Evolutionary conservation across 1,139 yeast species (phyloP), one percentile per base, ranked within the genome.

Genomic region (Insectozyma bohioensis): DNA sequence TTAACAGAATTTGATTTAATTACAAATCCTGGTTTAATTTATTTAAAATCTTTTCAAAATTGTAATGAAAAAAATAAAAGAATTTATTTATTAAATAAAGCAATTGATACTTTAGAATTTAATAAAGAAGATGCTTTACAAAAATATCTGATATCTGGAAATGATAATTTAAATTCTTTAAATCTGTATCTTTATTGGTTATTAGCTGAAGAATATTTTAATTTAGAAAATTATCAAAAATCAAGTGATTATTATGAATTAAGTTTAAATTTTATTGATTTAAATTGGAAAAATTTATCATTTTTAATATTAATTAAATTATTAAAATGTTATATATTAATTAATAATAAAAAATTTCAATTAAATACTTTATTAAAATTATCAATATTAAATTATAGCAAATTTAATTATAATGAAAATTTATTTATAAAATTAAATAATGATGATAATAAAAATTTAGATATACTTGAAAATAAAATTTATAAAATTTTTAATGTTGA

Each of bases 141-240:
- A 14, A 23, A 21, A 17, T 20, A 25, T 6, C 37, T 34, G 30
- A 26, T 33, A 13, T 30, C 45, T 3, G 42, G 37, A 9, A 29
- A 31, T 21, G 40, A 34, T 13, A 30, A 30, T 17, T 18, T 37
- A 11, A 34, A 26, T 14, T 38, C 44, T 4, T 24, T 43, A 14
- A 28, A 37, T 3, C 38, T 39, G 24, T 72, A 64, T 43, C 52
- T 75, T 4, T 63, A 68, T 43, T 76, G 66, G 55, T 63, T 69
- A 37, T 48, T 78, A 6, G 86, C 73, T 1, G 76, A 75, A 34
- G 70, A 67, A 33, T 61, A 66, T 43, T 43, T 38, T 24, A 26
- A 21, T 1, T n/a, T 13, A 5, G 26, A 27, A 3, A 30, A 43
- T 15, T 31, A 25, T 22, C 11, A 17, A 6, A 33, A 36, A 14